phyloP scores from a whole-genome alignment of 768 basidiomycete genomes.

The Hypsizygus marmoreus region DNA sequence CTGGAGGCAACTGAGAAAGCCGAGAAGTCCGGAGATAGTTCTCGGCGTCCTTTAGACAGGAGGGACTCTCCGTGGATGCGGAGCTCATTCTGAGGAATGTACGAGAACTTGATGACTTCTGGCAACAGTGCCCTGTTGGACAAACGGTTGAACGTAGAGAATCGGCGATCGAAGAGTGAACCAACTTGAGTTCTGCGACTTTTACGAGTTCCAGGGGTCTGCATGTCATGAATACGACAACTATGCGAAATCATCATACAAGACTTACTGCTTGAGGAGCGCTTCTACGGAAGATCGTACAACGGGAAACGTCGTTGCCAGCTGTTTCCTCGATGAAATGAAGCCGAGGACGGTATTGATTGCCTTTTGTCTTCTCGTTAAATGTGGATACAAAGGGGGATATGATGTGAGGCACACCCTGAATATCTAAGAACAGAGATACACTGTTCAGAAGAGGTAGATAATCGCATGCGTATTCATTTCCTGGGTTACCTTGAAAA shows the following conservation, averaged over 20 bases:
- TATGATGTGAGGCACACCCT: neutral
- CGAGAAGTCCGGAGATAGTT: conserved; percentile 44
- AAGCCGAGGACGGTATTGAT: conserved; percentile 90
- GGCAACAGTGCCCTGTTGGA: conserved; percentile 73
- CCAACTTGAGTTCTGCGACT: conserved; percentile 84
- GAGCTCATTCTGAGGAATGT: conserved; percentile 66
- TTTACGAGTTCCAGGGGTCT: conserved; percentile 79
- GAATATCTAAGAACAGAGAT: too few species aligned
- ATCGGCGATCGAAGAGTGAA: conserved; percentile 5
- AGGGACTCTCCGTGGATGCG: conserved; percentile 49
- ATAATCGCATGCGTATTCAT: too few species aligned
- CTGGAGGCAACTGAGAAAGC: conserved; percentile 24
- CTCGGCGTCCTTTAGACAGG: conserved; percentile 23
- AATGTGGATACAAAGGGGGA: neutral
- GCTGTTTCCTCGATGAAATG: conserved; percentile 75
- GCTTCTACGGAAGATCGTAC: conserved; percentile 80
- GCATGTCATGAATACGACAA: conserved; percentile 10
- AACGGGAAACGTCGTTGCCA: conserved; percentile 78
- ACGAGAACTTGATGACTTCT: conserved; percentile 79
- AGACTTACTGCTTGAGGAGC: conserved; percentile 69
- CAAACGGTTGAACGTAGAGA: neutral
- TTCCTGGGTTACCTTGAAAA: conserved; percentile 71
- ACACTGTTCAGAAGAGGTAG: too few species aligned
- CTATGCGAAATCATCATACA: neutral
- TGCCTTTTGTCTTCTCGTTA: conserved; percentile 48